Conservation (phyloP, 2,329 filamentous ascomycete species). For the Coniella vitis region DNA sequence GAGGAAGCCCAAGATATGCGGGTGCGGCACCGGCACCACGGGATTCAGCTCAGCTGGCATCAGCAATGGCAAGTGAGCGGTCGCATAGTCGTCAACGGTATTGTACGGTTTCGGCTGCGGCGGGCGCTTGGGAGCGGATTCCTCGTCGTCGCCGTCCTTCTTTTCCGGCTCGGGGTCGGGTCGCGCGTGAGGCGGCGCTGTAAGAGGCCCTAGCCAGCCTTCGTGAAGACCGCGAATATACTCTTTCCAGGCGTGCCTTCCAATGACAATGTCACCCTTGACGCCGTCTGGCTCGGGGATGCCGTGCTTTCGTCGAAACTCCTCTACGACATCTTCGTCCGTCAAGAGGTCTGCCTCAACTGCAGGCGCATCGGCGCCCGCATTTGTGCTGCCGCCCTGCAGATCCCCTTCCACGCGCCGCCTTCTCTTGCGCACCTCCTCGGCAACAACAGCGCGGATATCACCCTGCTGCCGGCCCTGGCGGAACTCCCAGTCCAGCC, state of each 20-base stretch:
- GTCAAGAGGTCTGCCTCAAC: conserved; percentile 41
- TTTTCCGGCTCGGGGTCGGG: conserved; percentile 21
- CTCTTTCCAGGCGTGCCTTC: conserved; percentile 94
- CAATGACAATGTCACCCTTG: conserved; percentile 80
- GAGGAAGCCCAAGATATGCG: conserved; percentile 86
- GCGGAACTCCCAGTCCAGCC: conserved; percentile 92
- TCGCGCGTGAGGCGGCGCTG: conserved; percentile 43
- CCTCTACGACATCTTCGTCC: conserved; percentile 54
- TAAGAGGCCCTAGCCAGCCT: conserved; percentile 86
- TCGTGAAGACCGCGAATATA: conserved; percentile 91
- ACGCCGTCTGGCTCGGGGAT: conserved; percentile 66
- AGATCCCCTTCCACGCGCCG: conserved; percentile 46
- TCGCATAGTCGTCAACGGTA: conserved; percentile 61
- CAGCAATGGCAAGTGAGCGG: conserved; percentile 54
- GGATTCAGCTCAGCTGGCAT: conserved; percentile 69
- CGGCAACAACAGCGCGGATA: conserved; percentile 76
- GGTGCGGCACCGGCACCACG: conserved; percentile 66
- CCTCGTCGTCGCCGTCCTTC: conserved; percentile 23
- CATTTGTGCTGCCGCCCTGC: conserved; percentile 22
- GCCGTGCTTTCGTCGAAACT: conserved; percentile 57
- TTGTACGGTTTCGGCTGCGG: conserved; percentile 70
- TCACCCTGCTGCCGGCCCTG: conserved; percentile 92
- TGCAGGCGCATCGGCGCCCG: no score
- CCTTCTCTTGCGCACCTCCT: conserved; percentile 70
- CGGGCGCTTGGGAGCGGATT: conserved; percentile 50